Percentiles rank a stretch among this genome's conserved stretches.
phyloP scores from a whole-genome alignment of 768 basidiomycete species.

The Lanmaoa pseudosensibilis region DNA sequence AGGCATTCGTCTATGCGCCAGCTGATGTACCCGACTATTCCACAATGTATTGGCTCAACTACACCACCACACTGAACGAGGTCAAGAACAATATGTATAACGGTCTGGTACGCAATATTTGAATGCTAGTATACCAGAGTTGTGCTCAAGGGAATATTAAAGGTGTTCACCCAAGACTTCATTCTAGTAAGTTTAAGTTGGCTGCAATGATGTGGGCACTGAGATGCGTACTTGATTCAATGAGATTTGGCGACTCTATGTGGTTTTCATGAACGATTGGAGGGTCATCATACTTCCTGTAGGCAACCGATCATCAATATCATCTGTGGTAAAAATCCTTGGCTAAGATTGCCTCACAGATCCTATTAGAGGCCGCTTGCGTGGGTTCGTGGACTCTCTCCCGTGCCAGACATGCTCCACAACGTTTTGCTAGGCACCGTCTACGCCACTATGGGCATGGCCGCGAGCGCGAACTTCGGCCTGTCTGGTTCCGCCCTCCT shows the following conservation, averaged over 20 bases:
- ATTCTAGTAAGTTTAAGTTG: background rate
- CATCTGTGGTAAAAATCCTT: background rate
- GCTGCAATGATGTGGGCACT: background rate
- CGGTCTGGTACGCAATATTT: background rate
- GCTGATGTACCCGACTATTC: background rate
- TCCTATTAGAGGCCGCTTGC: too few relatives aligned
- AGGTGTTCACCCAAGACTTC: background rate
- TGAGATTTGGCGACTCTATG: slow-evolving; percentile 7
- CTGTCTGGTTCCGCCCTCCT: background rate
- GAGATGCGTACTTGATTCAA: background rate
- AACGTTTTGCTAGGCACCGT: too few relatives aligned
- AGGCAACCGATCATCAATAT: background rate
- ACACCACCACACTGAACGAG: background rate
- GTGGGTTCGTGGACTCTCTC: background rate
- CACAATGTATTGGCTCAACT: slow-evolving; percentile 1
- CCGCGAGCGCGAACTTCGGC: too few relatives aligned
- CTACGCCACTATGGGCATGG: background rate
- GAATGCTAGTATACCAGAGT: too few relatives aligned
- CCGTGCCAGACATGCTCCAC: too few relatives aligned
- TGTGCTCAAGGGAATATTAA: background rate
- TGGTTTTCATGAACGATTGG: background rate
- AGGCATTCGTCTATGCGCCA: slow-evolving; percentile 1
- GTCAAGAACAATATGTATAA: background rate
- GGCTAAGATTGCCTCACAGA: too few relatives aligned
- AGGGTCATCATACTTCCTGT: background rate